Evolutionary conservation across 441 rosid species (phyloP).

Genomic region (Gossypium aridum): DNA sequence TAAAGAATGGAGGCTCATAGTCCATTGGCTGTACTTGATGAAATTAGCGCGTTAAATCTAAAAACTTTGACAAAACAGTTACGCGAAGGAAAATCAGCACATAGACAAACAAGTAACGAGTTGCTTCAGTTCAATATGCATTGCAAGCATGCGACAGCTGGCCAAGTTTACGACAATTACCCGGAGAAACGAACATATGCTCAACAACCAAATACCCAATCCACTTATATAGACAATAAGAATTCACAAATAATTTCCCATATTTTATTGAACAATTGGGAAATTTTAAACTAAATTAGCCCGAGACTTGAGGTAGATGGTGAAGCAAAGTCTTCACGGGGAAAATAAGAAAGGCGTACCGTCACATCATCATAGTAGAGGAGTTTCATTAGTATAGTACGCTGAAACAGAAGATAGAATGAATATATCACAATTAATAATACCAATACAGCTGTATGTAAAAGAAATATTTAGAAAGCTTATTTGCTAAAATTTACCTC

Average conservation of each 20-base stretch:
- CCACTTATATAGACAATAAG: not conserved
- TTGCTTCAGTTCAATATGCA: conserved; percentile 3
- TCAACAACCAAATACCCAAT: not conserved
- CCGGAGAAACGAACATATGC: not conserved
- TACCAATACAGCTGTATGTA: not conserved
- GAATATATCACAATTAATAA: conserved; percentile 9
- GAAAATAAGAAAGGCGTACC: conserved; percentile 40
- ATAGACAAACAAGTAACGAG: not conserved
- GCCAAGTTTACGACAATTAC: not conserved
- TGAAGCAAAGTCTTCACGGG: not conserved
- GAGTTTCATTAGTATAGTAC: conserved; percentile 90
- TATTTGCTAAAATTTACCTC: conserved; percentile 41
- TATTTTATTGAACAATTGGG: not conserved
- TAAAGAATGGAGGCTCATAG: conserved; percentile 94
- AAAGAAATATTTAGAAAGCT: not conserved
- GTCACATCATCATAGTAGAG: conserved; percentile 90
- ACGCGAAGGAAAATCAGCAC: not conserved
- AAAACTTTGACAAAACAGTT: conserved; percentile 6
- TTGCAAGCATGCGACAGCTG: not conserved
- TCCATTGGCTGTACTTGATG: conserved; percentile 62
- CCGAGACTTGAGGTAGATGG: not conserved
- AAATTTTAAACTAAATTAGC: not conserved
- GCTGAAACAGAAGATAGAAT: conserved; percentile 45
- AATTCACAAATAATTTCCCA: not conserved
- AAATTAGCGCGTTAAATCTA: not conserved